Base-by-base conservation (phyloP, 2,329 filamentous ascomycete genomes). In the Claviceps africana region DNA sequence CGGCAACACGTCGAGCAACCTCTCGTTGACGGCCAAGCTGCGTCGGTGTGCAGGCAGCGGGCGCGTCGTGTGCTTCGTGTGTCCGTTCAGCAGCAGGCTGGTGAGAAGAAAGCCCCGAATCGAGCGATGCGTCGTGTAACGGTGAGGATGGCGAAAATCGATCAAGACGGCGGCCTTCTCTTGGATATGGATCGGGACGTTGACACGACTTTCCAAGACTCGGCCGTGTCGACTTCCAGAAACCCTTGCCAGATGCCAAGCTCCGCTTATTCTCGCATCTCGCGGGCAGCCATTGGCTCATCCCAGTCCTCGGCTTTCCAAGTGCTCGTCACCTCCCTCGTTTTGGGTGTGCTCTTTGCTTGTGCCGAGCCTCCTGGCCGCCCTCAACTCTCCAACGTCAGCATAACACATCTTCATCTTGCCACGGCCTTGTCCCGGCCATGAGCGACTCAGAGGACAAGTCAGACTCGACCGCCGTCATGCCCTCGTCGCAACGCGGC, bases 371-470 rank as follows among this genome's bases (percentile, higher is more conserved):
- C 28, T 21, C 15, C 8, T 22, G 11, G 9, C 13, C 35, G 10
- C 46, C 46, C 28, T 25, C 35, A 25, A 25, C 50, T 11, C 25
- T 17, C 47, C 45, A 10, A 37, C 46, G 40, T 47, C 30, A 53
- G 46, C 35, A 45, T 17, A 19, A n/a, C 35, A 21, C 17, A 9
- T 28, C 10, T 10, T n/a, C 3, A 25, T 25, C 25, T 3, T 11
- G n/a, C 21, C 22, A 30, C 22, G 11, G 30, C 17, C 45, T 31
- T 15, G 25, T n/a, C 22, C 47, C 44, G n/a, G 50, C 39, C 48
- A 60, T 70, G 67, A 59, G 62, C 53, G 65, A 68, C 55, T 57
- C 65, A 11, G 60, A 68, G 53, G 58, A 62, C 6, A 62, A 58
- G 25, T 31, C 56, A 25, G 51, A 53, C 22, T 45, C 47, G 19